A percentile compares a stretch with the other conserved stretches of the same genome.
These are phyloP conservation scores for Alternaria metachromatica DNA, from an alignment of 2,329 filamentous ascomycete species.

Conservation along the genomic window DNA sequence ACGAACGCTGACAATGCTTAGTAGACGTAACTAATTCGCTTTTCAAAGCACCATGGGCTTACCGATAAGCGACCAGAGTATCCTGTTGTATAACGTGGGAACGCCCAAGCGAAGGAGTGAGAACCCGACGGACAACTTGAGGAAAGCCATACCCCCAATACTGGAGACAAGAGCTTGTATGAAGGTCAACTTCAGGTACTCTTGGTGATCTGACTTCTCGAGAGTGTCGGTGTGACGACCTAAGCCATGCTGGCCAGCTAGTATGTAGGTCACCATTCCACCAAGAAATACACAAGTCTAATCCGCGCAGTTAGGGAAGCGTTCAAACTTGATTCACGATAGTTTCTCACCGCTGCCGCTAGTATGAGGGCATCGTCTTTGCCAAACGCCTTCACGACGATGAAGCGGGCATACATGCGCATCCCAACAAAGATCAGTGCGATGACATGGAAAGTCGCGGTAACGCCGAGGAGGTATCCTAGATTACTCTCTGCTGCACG, in stretches of 20 bases:
- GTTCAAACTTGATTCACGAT: background rate
- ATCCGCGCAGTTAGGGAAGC: background rate
- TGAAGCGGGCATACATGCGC: background rate
- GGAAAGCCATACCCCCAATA: background rate
- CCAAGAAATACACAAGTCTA: background rate
- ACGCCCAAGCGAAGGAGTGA: background rate
- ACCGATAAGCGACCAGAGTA: background rate
- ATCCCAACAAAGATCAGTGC: background rate
- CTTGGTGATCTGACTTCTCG: background rate
- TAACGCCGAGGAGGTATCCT: background rate
- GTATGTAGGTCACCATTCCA: background rate
- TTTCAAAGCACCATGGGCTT: background rate
- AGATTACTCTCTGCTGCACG: background rate
- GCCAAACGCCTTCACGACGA: background rate
- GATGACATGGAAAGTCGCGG: background rate
- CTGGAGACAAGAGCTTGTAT: background rate
- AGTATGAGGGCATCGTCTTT: background rate
- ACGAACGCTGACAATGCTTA: background rate
- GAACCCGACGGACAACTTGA: background rate
- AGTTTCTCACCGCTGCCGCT: background rate
- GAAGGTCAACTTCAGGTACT: background rate
- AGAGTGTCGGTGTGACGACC: background rate
- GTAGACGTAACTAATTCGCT: background rate
- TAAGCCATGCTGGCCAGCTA: background rate
- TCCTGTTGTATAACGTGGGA: background rate